These are phyloP conservation scores for Eimeria falciformis DNA, from an alignment of 169 alveolate genomes.

Conservation along the genomic window DNA sequence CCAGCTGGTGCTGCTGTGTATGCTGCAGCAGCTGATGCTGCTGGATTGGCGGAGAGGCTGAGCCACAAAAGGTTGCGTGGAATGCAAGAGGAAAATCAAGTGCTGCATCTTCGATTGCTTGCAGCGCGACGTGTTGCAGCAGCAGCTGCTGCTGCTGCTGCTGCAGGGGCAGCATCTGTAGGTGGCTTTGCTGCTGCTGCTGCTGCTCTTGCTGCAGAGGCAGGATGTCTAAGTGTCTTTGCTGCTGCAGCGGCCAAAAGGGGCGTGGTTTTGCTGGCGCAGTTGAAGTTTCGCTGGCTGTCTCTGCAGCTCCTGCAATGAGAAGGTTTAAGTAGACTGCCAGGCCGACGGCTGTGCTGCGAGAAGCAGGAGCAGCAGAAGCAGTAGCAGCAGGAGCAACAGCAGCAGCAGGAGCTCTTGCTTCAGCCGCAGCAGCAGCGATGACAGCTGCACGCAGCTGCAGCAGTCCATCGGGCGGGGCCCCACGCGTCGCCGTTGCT, in stretches of 20 bases:
- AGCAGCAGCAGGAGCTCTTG: constrained; percentile 27
- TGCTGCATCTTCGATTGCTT: constrained; percentile 9
- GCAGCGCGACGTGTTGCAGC: constrained; percentile 34
- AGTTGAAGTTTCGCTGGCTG: background rate
- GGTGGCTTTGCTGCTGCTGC: background rate
- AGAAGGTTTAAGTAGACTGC: background rate
- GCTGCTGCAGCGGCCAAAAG: background rate
- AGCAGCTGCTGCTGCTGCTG: background rate
- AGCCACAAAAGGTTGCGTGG: background rate
- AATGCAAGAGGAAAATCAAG: constrained; percentile 11
- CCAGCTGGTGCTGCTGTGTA: constrained; percentile 18
- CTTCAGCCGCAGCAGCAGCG: constrained; percentile 14
- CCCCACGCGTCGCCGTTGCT: constrained; percentile 22
- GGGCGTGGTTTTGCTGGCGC: background rate
- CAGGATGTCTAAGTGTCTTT: background rate
- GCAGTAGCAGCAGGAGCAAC: background rate
- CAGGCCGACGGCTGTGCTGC: constrained; percentile 4
- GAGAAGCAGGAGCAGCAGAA: background rate
- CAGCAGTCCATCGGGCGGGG: background rate
- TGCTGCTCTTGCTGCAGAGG: background rate
- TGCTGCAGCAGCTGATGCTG: background rate
- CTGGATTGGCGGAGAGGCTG: background rate
- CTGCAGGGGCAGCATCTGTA: background rate
- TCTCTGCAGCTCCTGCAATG: constrained; percentile 22
- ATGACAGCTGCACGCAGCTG: constrained; percentile 25